Percentiles rank a stretch among this genome's conserved stretches.
These are phyloP conservation scores for Cydonia oblonga DNA, from an alignment of 331 rosid species.

Conservation along the genomic window DNA sequence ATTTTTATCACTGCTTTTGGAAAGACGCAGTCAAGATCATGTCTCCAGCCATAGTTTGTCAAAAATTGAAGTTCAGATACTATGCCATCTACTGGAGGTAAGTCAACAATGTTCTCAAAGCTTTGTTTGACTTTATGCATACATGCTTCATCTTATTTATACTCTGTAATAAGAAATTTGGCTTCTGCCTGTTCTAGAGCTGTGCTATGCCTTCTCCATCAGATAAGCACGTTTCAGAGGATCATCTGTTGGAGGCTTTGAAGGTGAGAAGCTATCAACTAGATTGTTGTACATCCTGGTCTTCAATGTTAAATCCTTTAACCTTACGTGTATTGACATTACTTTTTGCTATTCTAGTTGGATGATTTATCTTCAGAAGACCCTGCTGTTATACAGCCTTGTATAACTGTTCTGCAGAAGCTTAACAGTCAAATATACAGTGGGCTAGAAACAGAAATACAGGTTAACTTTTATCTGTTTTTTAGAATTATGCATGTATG, in stretches of 20 bases:
- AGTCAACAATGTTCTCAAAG: conserved; percentile 1
- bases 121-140: not conserved
- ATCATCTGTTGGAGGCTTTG: conserved; percentile 53
- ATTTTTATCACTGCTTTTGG: conserved; percentile 41
- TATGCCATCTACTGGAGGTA: conserved; percentile 79
- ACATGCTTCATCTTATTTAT: not conserved
- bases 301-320: not conserved
- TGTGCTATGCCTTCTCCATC: conserved; percentile 45
- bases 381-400: conserved; percentile 60
- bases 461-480: conserved; percentile 35
- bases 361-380: conserved; percentile 37
- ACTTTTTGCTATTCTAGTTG: conserved; percentile 35
- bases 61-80: conserved; percentile 43
- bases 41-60: conserved; percentile 37
- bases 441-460: conserved; percentile 37
- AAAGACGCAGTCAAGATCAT: conserved; percentile 31
- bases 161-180: conserved; percentile 12
- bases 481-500: not conserved
- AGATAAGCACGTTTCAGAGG: conserved; percentile 39
- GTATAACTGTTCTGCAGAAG: conserved; percentile 54
- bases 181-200: conserved; percentile 32
- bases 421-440: conserved; percentile 43
- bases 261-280: conserved; percentile 34
- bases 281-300: not conserved
- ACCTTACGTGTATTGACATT: conserved; percentile 10